Evolutionary conservation across 768 basidiomycete genomes (phyloP), one percentile per base, ranked within the genome.

Genomic region (Cystofilobasidium ferigula): DNA sequence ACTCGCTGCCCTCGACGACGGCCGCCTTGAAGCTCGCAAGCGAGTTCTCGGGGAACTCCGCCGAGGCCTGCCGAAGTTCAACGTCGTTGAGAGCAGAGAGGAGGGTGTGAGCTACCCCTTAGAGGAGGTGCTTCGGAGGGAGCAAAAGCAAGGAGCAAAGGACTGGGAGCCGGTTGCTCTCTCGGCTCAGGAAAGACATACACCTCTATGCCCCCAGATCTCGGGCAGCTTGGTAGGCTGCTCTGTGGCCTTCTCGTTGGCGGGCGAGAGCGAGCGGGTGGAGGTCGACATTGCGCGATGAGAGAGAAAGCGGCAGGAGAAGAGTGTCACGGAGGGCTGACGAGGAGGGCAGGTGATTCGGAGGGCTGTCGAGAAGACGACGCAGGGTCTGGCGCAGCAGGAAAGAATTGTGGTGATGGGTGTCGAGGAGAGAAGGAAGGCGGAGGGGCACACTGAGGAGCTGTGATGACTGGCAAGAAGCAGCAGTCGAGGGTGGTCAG

Each of bases 1-100:
- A 93, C 75, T 99, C 91, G 54, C 91, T 87, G 68, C 94, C 94
- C 78, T 95, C 92, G 56, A 85, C 84, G 69, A 95, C 90, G 73
- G 94, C 94, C 69, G 88, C 88, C 75, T 89, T 85, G 78, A 98
- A 98, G 78, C 88, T 90, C 40, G 89, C 89, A 69, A 92, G 82
- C 57, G 92, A 94, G 80, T 98, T 98, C 78, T 98, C 94, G 5
- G 90, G 89, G 76, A 82, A 90, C 53, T 63, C 43, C 4, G 43
- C 30, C 78, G 83, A 70, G 70, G 84, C 84, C 43, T 54, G 51
- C 24, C 13, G n/a, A 2, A 8, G 9, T 14, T 18, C 7, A 4
- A 51, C 6, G 26, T 28, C 3, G 4, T n/a, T n/a, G 14, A 13
- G 6, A 16, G 14, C 14, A 24, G 20, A 20, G 45, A 47, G 45